Percentiles rank a stretch among this genome's conserved stretches.
Evolutionary conservation across 352 stramenopile genomes (phyloP).

Genomic region (Phytophthora cactorum): DNA sequence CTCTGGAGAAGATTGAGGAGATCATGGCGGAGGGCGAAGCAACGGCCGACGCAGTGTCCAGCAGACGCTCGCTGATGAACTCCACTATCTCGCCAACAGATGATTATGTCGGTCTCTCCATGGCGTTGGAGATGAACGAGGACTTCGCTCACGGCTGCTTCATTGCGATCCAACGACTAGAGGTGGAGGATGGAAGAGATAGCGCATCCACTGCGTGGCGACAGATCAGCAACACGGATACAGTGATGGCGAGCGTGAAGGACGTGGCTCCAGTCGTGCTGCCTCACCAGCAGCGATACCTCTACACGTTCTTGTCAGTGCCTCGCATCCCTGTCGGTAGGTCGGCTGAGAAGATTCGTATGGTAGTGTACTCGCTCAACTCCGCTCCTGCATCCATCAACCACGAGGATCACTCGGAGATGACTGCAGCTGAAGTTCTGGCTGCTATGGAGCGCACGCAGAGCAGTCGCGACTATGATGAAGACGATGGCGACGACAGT

Average conservation of each 20-base stretch:
- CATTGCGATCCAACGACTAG: conserved; percentile 78
- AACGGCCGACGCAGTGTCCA: conserved; percentile 32
- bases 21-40: conserved; percentile 45
- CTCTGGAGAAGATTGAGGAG: conserved; percentile 51
- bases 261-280: conserved; percentile 34
- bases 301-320: conserved; percentile 88
- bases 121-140: conserved; percentile 85
- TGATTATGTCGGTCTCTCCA: conserved; percentile 82
- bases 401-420: conserved; percentile 68
- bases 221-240: conserved; percentile 86
- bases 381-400: conserved; percentile 46
- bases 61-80: conserved; percentile 28
- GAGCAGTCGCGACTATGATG: conserved; percentile 44
- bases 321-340: conserved; percentile 69
- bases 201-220: conserved; percentile 55
- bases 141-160: conserved; percentile 78
- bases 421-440: conserved; percentile 76
- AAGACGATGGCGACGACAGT: conserved; percentile 39
- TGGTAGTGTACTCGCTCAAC: conserved; percentile 77
- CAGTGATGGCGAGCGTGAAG: conserved; percentile 67
- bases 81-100: conserved; percentile 47
- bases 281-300: conserved; percentile 49
- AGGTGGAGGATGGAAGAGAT: conserved; percentile 38
- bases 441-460: conserved; percentile 69
- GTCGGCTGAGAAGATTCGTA: conserved; percentile 69